phyloP scores from a whole-genome alignment of 768 basidiomycete genomes.

The Russula olivacea region DNA sequence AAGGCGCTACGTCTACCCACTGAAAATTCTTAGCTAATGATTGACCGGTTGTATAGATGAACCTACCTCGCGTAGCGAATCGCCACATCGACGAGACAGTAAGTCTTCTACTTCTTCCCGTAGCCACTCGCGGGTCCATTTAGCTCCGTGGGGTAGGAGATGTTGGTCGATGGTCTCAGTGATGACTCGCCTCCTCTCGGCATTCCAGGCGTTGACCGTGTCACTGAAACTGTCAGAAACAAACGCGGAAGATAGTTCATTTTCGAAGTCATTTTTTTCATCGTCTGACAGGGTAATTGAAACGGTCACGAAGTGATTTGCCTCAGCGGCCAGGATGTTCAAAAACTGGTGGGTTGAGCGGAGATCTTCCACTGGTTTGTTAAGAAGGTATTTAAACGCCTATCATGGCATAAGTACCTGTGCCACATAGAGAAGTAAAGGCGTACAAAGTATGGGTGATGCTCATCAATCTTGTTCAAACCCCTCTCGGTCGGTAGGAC shows the following conservation, averaged over 20 bases:
- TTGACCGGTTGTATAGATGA: neutral
- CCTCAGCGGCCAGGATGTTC: constrained; percentile 84
- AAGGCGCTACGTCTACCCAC: constrained; percentile 84
- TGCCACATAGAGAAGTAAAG: neutral
- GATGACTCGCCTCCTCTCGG: constrained; percentile 70
- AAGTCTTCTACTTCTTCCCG: constrained; percentile 87
- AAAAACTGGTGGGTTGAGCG: constrained; percentile 73
- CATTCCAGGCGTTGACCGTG: constrained; percentile 87
- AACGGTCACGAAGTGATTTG: constrained; percentile 79
- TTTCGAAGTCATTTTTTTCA: constrained; percentile 61
- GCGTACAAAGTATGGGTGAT: constrained; percentile 66
- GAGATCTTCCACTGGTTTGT: constrained; percentile 72
- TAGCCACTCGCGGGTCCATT: constrained; percentile 85
- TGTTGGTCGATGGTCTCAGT: constrained; percentile 73
- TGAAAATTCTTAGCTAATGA: constrained; percentile 32
- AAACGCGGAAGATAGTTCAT: constrained; percentile 73
- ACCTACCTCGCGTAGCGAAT: constrained; percentile 63
- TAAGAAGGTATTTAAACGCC: constrained; percentile 91
- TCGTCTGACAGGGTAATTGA: constrained; percentile 60
- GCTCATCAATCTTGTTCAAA: constrained; percentile 65
- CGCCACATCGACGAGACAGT: constrained; percentile 61
- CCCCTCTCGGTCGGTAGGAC: constrained; percentile 88
- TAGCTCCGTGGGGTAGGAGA: constrained; percentile 77
- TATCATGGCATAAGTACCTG: constrained; percentile 32
- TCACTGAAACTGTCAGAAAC: constrained; percentile 81